Conservation (phyloP, 495 filamentous ascomycete species). For the Aspergillus haitiensis region DNA sequence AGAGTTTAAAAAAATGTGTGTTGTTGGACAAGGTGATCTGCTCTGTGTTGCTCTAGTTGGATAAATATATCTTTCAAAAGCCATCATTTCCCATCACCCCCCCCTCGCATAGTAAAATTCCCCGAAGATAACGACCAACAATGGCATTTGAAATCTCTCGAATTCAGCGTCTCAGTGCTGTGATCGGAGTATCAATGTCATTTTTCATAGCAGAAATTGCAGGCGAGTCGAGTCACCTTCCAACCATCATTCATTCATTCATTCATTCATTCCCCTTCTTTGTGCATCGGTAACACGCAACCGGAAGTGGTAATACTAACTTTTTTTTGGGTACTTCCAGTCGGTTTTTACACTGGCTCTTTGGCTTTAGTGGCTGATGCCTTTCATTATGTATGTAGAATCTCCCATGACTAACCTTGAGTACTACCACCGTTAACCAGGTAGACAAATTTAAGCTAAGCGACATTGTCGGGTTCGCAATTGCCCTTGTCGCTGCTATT, state of each 20-base stretch:
- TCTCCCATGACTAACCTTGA: not conserved
- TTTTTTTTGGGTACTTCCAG: constrained; percentile 24
- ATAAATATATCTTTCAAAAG: no score
- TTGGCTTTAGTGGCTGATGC: constrained; percentile 86
- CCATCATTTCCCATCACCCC: no score
- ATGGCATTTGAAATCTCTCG: not conserved
- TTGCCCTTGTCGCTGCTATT: constrained; percentile 72
- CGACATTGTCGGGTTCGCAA: constrained; percentile 81
- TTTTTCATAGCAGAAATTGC: constrained; percentile 5
- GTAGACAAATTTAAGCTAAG: constrained; percentile 65
- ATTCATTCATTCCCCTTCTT: no score
- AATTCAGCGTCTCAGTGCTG: not conserved
- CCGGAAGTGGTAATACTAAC: constrained; percentile 14
- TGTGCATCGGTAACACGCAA: no score
- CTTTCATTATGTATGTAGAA: constrained; percentile 76
- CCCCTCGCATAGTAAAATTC: no score
- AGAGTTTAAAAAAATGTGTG: no score
- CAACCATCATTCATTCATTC: not conserved
- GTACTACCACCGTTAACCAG: no score
- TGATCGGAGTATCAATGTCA: not conserved
- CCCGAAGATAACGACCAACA: no score
- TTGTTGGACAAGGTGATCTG: no score
- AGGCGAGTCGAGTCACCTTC: not conserved
- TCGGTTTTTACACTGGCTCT: constrained; percentile 80
- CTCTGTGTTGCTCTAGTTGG: no score